A percentile compares a stretch with the other conserved stretches of the same genome.
Conservation (phyloP, 2,329 filamentous ascomycete species). For the Apiospora koreana region DNA sequence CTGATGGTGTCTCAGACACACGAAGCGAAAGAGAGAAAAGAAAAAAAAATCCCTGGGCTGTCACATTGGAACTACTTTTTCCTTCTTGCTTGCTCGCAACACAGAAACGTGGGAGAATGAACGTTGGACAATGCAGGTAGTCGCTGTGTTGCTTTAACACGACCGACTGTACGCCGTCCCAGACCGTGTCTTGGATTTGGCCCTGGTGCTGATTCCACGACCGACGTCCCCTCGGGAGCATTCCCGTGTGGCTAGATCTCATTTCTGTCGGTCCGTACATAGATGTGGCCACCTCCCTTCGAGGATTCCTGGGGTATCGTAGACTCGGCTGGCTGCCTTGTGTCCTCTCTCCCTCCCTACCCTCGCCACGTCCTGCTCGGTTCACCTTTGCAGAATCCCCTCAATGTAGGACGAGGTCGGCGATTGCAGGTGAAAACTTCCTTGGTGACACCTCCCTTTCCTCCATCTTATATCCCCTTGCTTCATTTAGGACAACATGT, state of each 20-base stretch:
- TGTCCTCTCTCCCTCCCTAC: not conserved
- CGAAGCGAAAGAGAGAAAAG: not conserved
- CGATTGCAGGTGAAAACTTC: conserved; percentile 11
- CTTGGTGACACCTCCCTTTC: conserved; percentile 9
- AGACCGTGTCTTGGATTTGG: not conserved
- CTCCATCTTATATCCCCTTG: not conserved
- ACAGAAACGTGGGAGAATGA: not conserved
- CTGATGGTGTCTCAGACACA: not conserved
- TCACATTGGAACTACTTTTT: not conserved
- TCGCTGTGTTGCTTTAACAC: not conserved
- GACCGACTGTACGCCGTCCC: not conserved
- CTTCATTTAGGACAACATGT: not conserved
- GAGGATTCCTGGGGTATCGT: not conserved
- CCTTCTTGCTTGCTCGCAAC: not conserved
- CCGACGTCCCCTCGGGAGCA: not conserved
- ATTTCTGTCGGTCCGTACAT: not conserved
- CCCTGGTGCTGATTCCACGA: not conserved
- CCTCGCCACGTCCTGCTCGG: not conserved
- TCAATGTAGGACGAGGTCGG: not conserved
- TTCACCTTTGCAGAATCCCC: not conserved
- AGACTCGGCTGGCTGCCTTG: not conserved
- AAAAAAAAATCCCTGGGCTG: not conserved
- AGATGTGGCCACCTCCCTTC: not conserved
- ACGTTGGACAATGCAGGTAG: not conserved
- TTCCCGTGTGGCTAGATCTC: not conserved